Base-by-base conservation (phyloP, 345 rosid species). In the Dovyalis caffra region DNA sequence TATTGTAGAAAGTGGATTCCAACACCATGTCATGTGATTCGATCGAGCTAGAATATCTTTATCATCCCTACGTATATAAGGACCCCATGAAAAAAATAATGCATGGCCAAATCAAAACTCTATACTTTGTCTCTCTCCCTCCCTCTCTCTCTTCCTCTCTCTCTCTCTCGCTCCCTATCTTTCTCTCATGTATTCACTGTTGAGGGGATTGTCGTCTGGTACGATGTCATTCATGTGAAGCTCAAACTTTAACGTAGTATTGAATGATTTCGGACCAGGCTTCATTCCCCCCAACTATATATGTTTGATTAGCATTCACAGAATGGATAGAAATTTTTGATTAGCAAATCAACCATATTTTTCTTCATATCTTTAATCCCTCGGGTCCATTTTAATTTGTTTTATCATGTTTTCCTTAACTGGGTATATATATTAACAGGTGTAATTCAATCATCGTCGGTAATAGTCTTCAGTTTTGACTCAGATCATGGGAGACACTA, bases 241-340 rank as follows among this genome's bases (percentile, higher is more conserved):
- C 45, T 67, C 32, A 21, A 49, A 40, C 31, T 5, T 26, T 1
- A 4, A 1, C 25, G 21, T 70, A 21, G 47, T 3, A 14, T 3
- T 80, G 83, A 79, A 80, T 79, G 94, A 83, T 88, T 81, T 91
- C 96, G 97, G 92, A 92, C 97, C 97, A 91, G 97, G 92, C 94
- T 88, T 89, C 96, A 91, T 92, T 91, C 96, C 97, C 93, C 92
- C 81, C 89, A 88, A 84, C 96, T 81, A 65, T n/a, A n/a, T n/a
- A n/a, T 33, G 53, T 66, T 76, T 71, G 38, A 57, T 78, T 45
- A 65, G 8, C 56, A 20, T 49, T 56, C 60, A 25, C 28, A 3
- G 15, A 10, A 8, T 56, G 60, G 25, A 23, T 2, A 8, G 2
- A 56, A 28, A n/a, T n/a, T 56, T n/a, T 56, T 3, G 8, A 56